Evolutionary conservation across 2,329 filamentous ascomycete genomes (phyloP).

Genomic region (Fusarium sterilihyphosum): DNA sequence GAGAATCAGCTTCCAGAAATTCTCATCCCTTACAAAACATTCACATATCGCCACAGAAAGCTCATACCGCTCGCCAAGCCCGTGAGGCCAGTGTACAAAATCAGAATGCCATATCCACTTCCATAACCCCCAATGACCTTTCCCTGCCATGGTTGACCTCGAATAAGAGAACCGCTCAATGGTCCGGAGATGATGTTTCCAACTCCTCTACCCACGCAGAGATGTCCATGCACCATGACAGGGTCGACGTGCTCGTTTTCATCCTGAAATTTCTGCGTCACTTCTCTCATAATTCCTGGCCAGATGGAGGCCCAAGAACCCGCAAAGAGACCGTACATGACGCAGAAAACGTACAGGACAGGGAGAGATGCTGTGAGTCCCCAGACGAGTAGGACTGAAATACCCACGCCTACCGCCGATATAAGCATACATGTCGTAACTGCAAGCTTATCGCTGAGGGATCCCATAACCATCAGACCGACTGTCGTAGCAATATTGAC

Average conservation of each 20-base stretch:
- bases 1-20: not conserved
- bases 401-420: constrained; percentile 62
- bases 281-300: constrained; percentile 60
- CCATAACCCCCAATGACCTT: constrained; percentile 56
- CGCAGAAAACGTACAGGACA: constrained; percentile 66
- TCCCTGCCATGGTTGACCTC: constrained; percentile 53
- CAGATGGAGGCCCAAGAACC: constrained; percentile 68
- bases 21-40: constrained; percentile 3
- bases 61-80: constrained; percentile 29
- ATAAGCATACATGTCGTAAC: constrained; percentile 61
- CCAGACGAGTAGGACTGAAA: constrained; percentile 68
- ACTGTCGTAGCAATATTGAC: constrained; percentile 66
- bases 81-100: constrained; percentile 62
- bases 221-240: constrained; percentile 63
- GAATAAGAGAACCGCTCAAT: constrained; percentile 60
- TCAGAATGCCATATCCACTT: constrained; percentile 62
- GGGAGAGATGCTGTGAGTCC: constrained; percentile 60
- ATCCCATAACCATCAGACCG: constrained; percentile 55
- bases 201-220: constrained; percentile 65
- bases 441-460: constrained; percentile 60
- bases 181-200: constrained; percentile 66
- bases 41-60: constrained; percentile 26
- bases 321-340: constrained; percentile 71
- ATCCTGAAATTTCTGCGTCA: constrained; percentile 34
- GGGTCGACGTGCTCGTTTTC: constrained; percentile 45